These are phyloP conservation scores for Neofusicoccum ribis DNA, from an alignment of 2,329 filamentous ascomycete genomes.

Conservation along the genomic window DNA sequence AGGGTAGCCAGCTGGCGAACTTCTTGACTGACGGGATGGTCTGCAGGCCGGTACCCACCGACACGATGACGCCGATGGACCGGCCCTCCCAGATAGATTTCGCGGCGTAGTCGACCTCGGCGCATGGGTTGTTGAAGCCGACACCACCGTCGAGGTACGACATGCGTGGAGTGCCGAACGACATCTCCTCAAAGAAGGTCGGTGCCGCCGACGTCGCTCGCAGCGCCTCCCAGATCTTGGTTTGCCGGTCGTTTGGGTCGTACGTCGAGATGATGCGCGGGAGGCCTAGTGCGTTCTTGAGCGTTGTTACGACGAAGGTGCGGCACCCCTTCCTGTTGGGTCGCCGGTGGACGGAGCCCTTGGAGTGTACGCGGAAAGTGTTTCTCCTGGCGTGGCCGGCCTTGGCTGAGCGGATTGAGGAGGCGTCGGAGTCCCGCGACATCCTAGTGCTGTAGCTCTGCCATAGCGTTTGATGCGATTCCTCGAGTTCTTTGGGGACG, in stretches of 20 bases:
- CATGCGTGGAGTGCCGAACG: constrained; percentile 29
- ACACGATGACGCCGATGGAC: constrained; percentile 39
- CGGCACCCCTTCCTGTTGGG: constrained; percentile 36
- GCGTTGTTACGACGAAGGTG: constrained; percentile 39
- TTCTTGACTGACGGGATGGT: constrained; percentile 40
- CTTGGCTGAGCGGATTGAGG: constrained; percentile 22
- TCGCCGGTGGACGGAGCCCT: constrained; percentile 36
- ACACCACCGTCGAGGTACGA: constrained; percentile 26
- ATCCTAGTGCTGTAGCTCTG: constrained; percentile 16
- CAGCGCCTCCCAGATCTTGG: constrained; percentile 31
- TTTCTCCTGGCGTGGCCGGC: neutral
- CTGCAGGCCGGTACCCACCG: constrained; percentile 39
- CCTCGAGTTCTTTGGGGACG: neutral
- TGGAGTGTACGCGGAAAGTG: constrained; percentile 35
- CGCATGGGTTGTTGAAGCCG: constrained; percentile 25
- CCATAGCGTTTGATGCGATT: neutral
- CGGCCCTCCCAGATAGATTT: constrained; percentile 24
- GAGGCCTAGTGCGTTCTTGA: constrained; percentile 41
- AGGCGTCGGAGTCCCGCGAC: neutral
- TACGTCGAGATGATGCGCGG: constrained; percentile 40
- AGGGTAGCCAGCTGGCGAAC: constrained; percentile 39
- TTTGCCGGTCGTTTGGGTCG: constrained; percentile 41
- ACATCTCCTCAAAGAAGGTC: constrained; percentile 30
- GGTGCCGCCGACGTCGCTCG: constrained; percentile 35
- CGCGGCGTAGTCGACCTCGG: constrained; percentile 24